Percentiles rank a stretch among this genome's conserved stretches.
These are phyloP conservation scores for Calonectria henricotiae DNA, from an alignment of 2,329 filamentous ascomycete genomes.

Conservation along the genomic window DNA sequence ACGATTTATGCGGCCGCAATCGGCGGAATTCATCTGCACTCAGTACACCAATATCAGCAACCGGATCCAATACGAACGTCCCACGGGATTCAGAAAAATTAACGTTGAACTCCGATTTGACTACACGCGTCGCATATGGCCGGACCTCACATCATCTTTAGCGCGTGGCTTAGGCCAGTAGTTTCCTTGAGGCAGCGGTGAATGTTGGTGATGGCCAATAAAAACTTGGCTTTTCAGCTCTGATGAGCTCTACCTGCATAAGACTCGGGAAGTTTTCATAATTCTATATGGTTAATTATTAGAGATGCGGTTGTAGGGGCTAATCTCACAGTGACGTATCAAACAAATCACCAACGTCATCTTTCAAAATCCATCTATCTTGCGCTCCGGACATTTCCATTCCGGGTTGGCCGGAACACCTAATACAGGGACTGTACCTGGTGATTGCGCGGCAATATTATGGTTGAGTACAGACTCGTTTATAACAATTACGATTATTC, in stretches of 20 bases:
- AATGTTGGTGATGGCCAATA: neutral
- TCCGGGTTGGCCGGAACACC: neutral
- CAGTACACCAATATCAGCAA: neutral
- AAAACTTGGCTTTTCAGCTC: conserved; percentile 1
- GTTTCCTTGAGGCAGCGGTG: neutral
- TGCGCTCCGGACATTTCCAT: conserved; percentile 3
- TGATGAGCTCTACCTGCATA: neutral
- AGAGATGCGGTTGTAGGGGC: neutral
- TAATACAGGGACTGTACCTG: neutral
- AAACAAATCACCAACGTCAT: neutral
- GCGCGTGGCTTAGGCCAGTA: conserved; percentile 4
- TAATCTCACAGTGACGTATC: conserved; percentile 9
- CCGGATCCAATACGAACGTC: neutral
- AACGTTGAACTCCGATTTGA: conserved; percentile 8
- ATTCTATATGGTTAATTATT: conserved; percentile 17
- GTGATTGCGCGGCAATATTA: neutral
- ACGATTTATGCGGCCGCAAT: neutral
- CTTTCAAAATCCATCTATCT: too few relatives aligned
- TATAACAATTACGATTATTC: neutral
- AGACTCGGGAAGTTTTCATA: conserved; percentile 9
- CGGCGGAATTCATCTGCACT: neutral
- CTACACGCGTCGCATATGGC: conserved; percentile 25
- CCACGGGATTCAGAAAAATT: neutral
- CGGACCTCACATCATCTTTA: conserved; percentile 26
- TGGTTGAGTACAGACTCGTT: neutral